Conservation (phyloP, 176 grass and related monocot species). For the barley (Hordeum vulgare) region DNA sequence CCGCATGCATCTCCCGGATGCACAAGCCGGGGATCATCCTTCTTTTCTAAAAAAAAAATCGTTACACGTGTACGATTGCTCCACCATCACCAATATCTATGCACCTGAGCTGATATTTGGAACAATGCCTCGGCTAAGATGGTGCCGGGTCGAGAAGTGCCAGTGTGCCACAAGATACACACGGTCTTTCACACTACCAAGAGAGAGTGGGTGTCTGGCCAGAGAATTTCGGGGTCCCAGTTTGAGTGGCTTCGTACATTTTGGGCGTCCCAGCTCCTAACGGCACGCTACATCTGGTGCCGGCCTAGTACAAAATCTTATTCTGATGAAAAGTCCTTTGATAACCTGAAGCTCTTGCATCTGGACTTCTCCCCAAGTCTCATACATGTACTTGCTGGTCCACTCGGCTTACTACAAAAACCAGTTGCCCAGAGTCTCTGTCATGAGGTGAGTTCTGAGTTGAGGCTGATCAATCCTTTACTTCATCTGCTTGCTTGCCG, state of each 20-base stretch:
- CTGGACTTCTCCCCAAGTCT: not conserved
- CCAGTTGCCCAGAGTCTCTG: not conserved
- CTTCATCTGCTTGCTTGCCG: too few species aligned
- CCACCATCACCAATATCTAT: not conserved
- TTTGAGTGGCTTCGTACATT: not conserved
- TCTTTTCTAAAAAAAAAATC: too few species aligned
- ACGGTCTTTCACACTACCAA: not conserved
- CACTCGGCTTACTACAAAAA: constrained; percentile 2
- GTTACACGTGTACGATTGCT: not conserved
- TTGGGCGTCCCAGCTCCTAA: not conserved
- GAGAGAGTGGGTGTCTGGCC: too few species aligned
- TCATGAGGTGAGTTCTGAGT: not conserved
- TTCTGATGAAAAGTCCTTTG: accelerated
- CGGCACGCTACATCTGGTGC: not conserved
- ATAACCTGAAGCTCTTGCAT: not conserved
- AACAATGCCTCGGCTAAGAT: too few species aligned
- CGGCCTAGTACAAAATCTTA: not conserved
- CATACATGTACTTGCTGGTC: not conserved
- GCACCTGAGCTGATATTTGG: too few species aligned
- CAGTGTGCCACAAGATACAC: not conserved
- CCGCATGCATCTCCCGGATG: too few species aligned
- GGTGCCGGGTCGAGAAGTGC: constrained; percentile 17
- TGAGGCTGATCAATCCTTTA: too few species aligned
- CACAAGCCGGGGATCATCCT: too few species aligned
- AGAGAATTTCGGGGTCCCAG: accelerated